Evolutionary conservation across 305 asterid species (phyloP), one percentile per base, ranked within the genome.

Genomic region (Withania somnifera): DNA sequence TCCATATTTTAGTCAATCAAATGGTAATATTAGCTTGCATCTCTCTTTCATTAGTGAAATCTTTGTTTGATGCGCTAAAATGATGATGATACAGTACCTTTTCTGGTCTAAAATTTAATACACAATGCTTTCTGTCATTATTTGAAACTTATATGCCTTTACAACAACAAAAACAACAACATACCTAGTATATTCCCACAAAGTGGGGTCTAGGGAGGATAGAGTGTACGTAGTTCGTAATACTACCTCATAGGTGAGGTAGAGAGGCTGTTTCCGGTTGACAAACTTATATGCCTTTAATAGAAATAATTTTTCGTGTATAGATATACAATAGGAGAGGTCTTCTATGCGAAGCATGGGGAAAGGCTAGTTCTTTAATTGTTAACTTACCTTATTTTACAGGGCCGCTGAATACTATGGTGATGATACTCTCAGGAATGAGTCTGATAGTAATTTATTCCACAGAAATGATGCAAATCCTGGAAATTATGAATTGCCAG

Each of bases 381-480:
- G 10, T 3, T 1, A 36, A 42, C 75, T 51, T 69, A 4, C 60
- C 68, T 73, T 63, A 47, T 82, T 30, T 83, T 84, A 87, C 98
- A 94, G 97, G 86, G 89, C 84, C 63, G 80, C 96, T 2, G 95
- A 93, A 80, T 91, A 90, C 80, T 93, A 88, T 86, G 94, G 86
- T 20, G 98, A 91, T 10, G 96, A 90, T 79, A 87, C 97, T 71
- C 88, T 88, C 82, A 86, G 92, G 87, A 89, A 89, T 89, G 89
- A 89, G 58, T 63, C 97, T 38, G 97, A 90, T 79, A 89, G 90
- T 86, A 88, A 88, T 87, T 82, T 94, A 83, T 90, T 87, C 88
- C 93, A 86, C 45, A 84, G 91, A 90, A 87, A 90, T 85, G 90
- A 85, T 83, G 86, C 91, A 76, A 84, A 63, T 87, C 80, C 89